phyloP scores from a whole-genome alignment of 345 rosid genomes.

The Salix purpurea region DNA sequence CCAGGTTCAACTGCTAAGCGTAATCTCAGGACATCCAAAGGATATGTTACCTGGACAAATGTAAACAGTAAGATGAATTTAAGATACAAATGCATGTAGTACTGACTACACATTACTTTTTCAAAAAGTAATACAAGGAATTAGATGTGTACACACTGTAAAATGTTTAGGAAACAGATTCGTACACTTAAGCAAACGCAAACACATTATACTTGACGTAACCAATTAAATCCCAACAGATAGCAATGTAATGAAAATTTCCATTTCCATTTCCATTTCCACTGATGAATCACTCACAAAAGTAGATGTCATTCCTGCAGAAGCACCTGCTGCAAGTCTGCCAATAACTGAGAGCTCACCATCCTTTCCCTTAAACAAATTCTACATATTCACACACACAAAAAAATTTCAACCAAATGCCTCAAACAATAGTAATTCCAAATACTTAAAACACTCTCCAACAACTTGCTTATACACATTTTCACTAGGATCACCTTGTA shows the following conservation, averaged over 20 bases:
- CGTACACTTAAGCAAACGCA: background rate
- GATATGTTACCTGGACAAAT: constrained; percentile 69
- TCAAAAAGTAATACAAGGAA: background rate
- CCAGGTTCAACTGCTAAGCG: constrained; percentile 97
- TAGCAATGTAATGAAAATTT: background rate
- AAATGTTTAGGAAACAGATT: background rate
- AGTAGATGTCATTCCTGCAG: constrained; percentile 99
- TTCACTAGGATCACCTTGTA: constrained; percentile 55
- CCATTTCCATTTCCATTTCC: background rate
- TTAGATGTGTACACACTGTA: background rate
- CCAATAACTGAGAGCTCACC: constrained; percentile 78
- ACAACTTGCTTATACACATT: background rate
- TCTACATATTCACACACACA: constrained; percentile 40
- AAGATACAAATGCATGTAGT: background rate
- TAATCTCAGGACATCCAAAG: constrained; percentile 87
- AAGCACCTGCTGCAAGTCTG: constrained; percentile 97
- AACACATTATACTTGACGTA: background rate
- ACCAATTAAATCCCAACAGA: background rate
- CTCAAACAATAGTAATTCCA: constrained; percentile 1
- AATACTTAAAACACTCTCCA: background rate
- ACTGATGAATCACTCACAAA: constrained; percentile 49
- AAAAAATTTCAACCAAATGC: constrained; percentile 15
- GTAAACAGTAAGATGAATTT: background rate
- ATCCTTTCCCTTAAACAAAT: constrained; percentile 69
- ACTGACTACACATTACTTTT: background rate